Conservation (phyloP, 1,139 yeast species). For the Blastobotrys proliferans region DNA sequence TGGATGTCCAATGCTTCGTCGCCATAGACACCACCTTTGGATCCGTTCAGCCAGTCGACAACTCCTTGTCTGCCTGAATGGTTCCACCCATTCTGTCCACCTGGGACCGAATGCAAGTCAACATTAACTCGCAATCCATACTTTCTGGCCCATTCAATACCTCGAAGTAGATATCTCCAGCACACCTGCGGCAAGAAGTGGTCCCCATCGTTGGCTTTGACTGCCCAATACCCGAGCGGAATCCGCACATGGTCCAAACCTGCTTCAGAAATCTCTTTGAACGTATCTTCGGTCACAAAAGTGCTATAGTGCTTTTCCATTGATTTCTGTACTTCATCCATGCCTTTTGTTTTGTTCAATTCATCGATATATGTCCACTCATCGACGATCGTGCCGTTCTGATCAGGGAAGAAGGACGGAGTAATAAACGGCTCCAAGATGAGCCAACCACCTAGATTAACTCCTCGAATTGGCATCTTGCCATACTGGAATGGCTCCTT, state of each 20-base stretch:
- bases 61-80: slow-evolving; percentile 77
- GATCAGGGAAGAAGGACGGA: slow-evolving; percentile 60
- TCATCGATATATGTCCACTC: slow-evolving; percentile 41
- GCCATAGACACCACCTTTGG: slow-evolving; percentile 31
- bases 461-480: slow-evolving; percentile 59
- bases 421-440: slow-evolving; percentile 80
- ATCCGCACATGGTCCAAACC: slow-evolving; percentile 84
- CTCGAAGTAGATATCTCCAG: slow-evolving; percentile 63
- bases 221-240: slow-evolving; percentile 94
- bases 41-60: slow-evolving; percentile 53
- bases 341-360: slow-evolving; percentile 45
- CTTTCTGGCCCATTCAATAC: slow-evolving; percentile 67
- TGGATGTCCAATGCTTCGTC: slow-evolving; percentile 39
- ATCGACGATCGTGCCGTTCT: slow-evolving; percentile 29
- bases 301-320: slow-evolving; percentile 67
- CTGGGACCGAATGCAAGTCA: slow-evolving; percentile 89
- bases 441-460: slow-evolving; percentile 90
- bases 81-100: slow-evolving; percentile 91
- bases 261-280: slow-evolving; percentile 53
- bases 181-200: slow-evolving; percentile 78
- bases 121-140: slow-evolving; percentile 71
- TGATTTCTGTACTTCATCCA: slow-evolving; percentile 33
- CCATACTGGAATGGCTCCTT: slow-evolving; percentile 42
- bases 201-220: slow-evolving; percentile 54
- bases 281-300: slow-evolving; percentile 71